phyloP scores from a whole-genome alignment of 768 basidiomycete genomes.

The Mycena maculata region DNA sequence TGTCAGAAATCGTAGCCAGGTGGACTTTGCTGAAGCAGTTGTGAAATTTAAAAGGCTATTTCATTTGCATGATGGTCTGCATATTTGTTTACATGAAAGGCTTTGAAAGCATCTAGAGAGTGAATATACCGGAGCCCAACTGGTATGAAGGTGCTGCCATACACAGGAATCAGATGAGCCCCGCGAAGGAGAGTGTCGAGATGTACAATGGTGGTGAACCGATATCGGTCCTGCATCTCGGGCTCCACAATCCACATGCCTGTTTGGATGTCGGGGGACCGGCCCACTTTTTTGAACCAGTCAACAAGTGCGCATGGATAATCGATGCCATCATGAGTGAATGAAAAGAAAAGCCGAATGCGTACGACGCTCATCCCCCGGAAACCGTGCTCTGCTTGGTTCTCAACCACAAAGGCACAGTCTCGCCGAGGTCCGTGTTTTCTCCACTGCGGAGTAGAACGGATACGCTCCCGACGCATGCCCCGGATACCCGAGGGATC shows the following conservation, averaged over 20 bases:
- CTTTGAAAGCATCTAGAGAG: constrained; percentile 27
- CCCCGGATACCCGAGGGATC: constrained; percentile 36
- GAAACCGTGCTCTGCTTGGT: constrained; percentile 31
- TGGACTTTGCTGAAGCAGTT: background rate
- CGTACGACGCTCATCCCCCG: constrained; percentile 36
- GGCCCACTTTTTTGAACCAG: constrained; percentile 39
- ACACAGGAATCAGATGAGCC: constrained; percentile 38
- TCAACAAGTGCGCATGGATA: constrained; percentile 43
- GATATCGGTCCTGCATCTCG: background rate
- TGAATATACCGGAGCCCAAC: constrained; percentile 13
- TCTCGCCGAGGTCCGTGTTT: constrained; percentile 30
- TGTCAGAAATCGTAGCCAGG: background rate
- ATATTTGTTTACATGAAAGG: constrained; percentile 34
- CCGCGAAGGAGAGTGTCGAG: constrained; percentile 35
- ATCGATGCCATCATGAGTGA: constrained; percentile 21
- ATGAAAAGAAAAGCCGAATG: constrained; percentile 39
- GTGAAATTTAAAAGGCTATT: constrained; percentile 9
- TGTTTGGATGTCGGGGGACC: constrained; percentile 32
- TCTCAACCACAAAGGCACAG: constrained; percentile 32
- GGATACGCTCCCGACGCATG: constrained; percentile 38
- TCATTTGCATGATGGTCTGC: constrained; percentile 35
- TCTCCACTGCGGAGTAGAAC: constrained; percentile 36
- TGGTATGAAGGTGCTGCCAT: constrained; percentile 18
- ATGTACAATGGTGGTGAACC: constrained; percentile 25
- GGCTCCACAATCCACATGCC: constrained; percentile 43